phyloP scores from a whole-genome alignment of 1,284 basidiomycete genomes.

The Ceraceosorus bombacis region DNA sequence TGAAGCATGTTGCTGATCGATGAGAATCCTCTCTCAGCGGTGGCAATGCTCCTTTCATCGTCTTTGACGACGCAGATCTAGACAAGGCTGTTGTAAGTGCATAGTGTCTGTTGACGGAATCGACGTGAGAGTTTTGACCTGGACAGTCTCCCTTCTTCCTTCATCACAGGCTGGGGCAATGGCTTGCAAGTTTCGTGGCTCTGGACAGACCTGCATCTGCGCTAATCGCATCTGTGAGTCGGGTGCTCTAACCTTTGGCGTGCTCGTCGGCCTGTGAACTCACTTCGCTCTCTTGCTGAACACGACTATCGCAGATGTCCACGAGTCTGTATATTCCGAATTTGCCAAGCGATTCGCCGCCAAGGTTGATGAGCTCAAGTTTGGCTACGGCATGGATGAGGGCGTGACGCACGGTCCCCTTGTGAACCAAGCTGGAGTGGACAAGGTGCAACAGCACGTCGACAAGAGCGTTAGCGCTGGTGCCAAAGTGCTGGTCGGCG shows the following conservation, averaged over 20 bases:
- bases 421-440: slow-evolving; percentile 74
- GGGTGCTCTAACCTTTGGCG: not conserved
- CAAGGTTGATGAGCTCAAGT: slow-evolving; percentile 78
- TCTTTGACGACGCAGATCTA: slow-evolving; percentile 93
- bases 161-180: slow-evolving; percentile 57
- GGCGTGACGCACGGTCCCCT: slow-evolving; percentile 78
- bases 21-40: slow-evolving; percentile 31
- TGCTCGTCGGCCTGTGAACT: not conserved
- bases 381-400: slow-evolving; percentile 79
- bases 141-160: too few species aligned
- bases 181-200: slow-evolving; percentile 80
- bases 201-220: slow-evolving; percentile 80
- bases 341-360: slow-evolving; percentile 74
- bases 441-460: slow-evolving; percentile 81
- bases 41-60: slow-evolving; percentile 88
- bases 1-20: not conserved
- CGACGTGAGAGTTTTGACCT: too few species aligned
- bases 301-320: slow-evolving; percentile 55
- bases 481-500: slow-evolving; percentile 80
- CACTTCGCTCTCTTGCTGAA: not conserved
- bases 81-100: slow-evolving; percentile 71
- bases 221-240: slow-evolving; percentile 34
- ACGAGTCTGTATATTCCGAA: slow-evolving; percentile 63
- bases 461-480: slow-evolving; percentile 74
- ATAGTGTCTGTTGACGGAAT: too few species aligned